These are phyloP conservation scores for Cochlearia excelsa DNA, from an alignment of 345 rosid species.

Conservation along the genomic window DNA sequence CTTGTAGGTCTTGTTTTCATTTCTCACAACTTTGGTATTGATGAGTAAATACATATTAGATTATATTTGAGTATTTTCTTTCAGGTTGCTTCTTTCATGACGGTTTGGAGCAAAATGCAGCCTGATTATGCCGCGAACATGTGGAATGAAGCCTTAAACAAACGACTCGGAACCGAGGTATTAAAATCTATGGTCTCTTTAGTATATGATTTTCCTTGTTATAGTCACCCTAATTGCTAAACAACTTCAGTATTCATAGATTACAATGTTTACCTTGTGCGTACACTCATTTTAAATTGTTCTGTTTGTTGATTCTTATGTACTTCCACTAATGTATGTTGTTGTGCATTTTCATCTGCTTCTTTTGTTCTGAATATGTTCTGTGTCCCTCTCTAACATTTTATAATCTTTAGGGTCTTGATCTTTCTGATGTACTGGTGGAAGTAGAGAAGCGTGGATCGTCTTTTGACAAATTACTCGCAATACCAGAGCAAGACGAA, in stretches of 20 bases:
- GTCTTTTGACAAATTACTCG: constrained; percentile 71
- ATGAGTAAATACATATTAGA: background rate
- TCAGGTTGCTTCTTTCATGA: constrained; percentile 93
- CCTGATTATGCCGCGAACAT: constrained; percentile 90
- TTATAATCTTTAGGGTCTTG: constrained; percentile 53
- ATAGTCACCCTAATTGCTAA: background rate
- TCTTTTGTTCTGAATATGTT: background rate
- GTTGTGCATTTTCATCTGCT: background rate
- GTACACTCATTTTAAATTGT: constrained; percentile 14
- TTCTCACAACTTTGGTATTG: constrained; percentile 9
- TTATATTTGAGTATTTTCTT: constrained; percentile 1
- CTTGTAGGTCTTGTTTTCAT: constrained; percentile 47
- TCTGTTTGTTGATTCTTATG: background rate
- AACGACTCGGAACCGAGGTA: constrained; percentile 93
- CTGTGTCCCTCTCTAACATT: constrained; percentile 6
- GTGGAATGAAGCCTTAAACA: constrained; percentile 97
- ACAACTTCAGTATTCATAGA: constrained; percentile 2
- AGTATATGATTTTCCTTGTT: background rate
- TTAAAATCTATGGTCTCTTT: constrained; percentile 6
- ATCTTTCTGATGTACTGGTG: constrained; percentile 73
- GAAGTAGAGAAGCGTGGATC: constrained; percentile 84
- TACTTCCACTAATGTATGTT: constrained; percentile 2
- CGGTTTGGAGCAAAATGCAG: constrained; percentile 84
- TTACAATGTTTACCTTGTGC: background rate
- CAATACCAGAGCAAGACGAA: constrained; percentile 85